Conservation (phyloP, 805 yeast genomes). For the Candida krabiensis region DNA sequence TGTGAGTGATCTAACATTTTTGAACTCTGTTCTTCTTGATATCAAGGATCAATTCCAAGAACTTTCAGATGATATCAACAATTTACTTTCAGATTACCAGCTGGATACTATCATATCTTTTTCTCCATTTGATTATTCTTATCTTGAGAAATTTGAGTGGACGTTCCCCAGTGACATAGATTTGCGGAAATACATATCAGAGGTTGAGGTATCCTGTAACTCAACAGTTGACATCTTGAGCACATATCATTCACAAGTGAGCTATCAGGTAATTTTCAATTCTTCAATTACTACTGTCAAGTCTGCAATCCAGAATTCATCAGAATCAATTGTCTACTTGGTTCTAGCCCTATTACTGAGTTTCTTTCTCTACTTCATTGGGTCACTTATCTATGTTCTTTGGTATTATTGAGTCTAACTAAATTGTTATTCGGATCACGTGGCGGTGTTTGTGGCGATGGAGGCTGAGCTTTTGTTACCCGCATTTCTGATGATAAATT, state of each 20-base stretch:
- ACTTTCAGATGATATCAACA: background rate
- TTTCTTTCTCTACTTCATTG: background rate
- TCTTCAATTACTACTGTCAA: background rate
- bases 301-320: background rate
- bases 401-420: background rate
- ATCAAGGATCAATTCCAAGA: background rate
- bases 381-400: background rate
- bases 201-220: background rate
- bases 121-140: background rate
- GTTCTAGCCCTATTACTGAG: background rate
- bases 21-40: background rate
- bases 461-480: slow-evolving; percentile 3
- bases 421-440: background rate
- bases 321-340: background rate
- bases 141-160: background rate
- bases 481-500: slow-evolving; percentile 7
- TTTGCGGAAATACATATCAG: background rate
- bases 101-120: background rate
- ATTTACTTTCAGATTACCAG: background rate
- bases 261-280: background rate
- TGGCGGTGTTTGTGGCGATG: background rate
- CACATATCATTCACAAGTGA: background rate
- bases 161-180: background rate
- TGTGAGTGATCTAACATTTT: background rate
- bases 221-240: background rate